These are phyloP conservation scores for Stipa capillata DNA, from an alignment of 176 grass and related monocot genomes.

Conservation along the genomic window DNA sequence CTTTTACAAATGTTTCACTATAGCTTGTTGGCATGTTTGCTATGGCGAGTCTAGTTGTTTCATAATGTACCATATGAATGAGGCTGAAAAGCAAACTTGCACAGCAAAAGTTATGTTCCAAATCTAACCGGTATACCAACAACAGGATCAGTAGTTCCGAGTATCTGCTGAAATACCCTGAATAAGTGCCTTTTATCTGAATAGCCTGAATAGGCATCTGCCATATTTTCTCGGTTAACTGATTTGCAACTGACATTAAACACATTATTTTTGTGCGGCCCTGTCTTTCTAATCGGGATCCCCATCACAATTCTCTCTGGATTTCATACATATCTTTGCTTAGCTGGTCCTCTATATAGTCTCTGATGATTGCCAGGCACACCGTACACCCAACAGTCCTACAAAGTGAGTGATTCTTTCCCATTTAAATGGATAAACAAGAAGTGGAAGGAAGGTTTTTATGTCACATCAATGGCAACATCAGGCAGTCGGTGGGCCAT, in stretches of 20 bases:
- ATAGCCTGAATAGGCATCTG: not conserved
- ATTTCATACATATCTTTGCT: not conserved
- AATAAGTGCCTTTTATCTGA: not conserved
- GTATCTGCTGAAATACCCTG: not conserved
- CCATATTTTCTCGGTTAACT: not conserved
- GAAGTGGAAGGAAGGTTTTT: constrained; percentile 82
- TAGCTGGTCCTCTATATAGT: not conserved
- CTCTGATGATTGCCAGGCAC: constrained; percentile 40
- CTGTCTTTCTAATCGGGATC: not conserved
- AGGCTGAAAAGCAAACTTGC: not conserved
- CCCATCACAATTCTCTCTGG: not conserved
- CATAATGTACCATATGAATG: not conserved
- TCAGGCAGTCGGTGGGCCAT: constrained; percentile 59
- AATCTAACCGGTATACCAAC: not conserved
- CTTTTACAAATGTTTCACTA: not conserved
- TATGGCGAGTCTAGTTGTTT: not conserved
- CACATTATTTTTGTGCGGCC: not conserved
- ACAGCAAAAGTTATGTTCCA: not conserved
- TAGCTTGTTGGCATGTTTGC: not conserved
- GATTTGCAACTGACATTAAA: not conserved
- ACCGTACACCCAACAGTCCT: constrained; percentile 67
- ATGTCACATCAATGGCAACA: constrained; percentile 74
- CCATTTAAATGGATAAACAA: constrained; percentile 83
- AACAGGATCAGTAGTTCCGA: not conserved
- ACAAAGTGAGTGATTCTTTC: constrained; percentile 78